A percentile compares a stretch with the other conserved stretches of the same genome.
Conservation (phyloP, 2,329 filamentous ascomycete species). For the Zymoseptoria crescenta region DNA sequence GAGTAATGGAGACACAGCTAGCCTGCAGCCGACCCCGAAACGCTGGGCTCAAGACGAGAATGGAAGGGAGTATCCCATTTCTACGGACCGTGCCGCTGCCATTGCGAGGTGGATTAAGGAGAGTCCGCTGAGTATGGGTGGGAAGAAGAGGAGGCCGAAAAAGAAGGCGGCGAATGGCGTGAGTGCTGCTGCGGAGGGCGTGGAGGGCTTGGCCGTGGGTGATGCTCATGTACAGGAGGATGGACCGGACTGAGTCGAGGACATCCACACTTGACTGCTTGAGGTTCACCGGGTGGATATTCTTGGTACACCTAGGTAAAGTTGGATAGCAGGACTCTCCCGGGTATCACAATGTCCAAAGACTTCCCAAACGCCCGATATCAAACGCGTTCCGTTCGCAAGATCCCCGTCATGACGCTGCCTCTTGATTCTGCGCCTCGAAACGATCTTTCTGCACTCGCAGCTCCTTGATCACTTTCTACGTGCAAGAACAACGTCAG, state of each 20-base stretch:
- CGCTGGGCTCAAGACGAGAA: conserved; percentile 59
- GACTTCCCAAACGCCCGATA: background rate
- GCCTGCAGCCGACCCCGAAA: conserved; percentile 35
- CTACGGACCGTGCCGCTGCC: conserved; percentile 60
- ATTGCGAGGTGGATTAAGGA: conserved; percentile 62
- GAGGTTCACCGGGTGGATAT: background rate
- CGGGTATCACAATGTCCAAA: background rate
- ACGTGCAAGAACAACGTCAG: background rate
- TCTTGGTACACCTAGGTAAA: no score
- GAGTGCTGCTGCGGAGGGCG: conserved; percentile 8
- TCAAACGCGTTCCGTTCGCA: background rate
- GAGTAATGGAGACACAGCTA: conserved; percentile 4
- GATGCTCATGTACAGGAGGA: conserved; percentile 13
- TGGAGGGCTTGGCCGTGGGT: conserved; percentile 9
- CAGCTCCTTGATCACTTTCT: conserved; percentile 43
- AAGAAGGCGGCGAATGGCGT: conserved; percentile 16
- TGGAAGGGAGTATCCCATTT: conserved; percentile 60
- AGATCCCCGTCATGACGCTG: background rate
- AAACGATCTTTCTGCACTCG: conserved; percentile 33
- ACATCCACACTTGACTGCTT: background rate
- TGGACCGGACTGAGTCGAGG: conserved; percentile 20
- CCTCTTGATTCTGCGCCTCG: background rate
- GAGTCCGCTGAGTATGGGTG: conserved; percentile 35
- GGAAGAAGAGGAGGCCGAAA: conserved; percentile 29
- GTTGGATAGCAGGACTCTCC: background rate